Percentiles rank a stretch among this genome's conserved stretches.
Conservation (phyloP, 2,329 filamentous ascomycete genomes). For the Pestalotiopsis sp. region DNA sequence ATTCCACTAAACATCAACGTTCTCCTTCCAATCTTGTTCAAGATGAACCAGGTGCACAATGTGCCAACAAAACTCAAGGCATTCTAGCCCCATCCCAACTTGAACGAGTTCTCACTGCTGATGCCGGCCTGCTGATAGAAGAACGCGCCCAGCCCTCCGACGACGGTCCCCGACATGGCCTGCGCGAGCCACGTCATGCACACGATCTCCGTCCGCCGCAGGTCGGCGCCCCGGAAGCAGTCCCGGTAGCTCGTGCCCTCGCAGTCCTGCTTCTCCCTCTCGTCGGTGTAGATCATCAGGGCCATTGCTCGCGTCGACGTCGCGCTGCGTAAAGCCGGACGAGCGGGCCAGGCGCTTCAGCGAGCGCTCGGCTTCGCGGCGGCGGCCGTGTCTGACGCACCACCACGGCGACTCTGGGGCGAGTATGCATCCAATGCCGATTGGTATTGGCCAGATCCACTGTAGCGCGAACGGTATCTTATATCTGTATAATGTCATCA, state of each 20-base stretch:
- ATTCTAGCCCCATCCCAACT: slow-evolving; percentile 37
- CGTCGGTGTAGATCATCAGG: slow-evolving; percentile 91
- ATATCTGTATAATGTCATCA: background rate
- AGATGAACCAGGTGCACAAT: slow-evolving; percentile 42
- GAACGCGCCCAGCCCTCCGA: slow-evolving; percentile 37
- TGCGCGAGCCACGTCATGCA: slow-evolving; percentile 58
- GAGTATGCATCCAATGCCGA: slow-evolving; percentile 67
- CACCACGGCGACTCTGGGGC: slow-evolving; percentile 76
- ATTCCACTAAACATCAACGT: slow-evolving; percentile 43
- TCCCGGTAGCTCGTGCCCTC: slow-evolving; percentile 75
- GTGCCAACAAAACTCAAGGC: slow-evolving; percentile 43
- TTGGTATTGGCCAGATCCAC: slow-evolving; percentile 76
- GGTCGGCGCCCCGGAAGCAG: slow-evolving; percentile 80
- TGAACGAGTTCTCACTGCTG: slow-evolving; percentile 32
- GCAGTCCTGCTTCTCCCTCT: slow-evolving; percentile 76
- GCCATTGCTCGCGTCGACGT: slow-evolving; percentile 81
- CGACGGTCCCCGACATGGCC: slow-evolving; percentile 30
- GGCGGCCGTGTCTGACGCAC: slow-evolving; percentile 68
- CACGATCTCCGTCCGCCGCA: slow-evolving; percentile 76
- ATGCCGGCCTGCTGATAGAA: slow-evolving; percentile 40
- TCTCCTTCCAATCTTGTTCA: slow-evolving; percentile 40
- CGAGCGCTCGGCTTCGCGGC: slow-evolving; percentile 67
- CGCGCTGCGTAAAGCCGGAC: slow-evolving; percentile 69
- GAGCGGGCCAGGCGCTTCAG: slow-evolving; percentile 67
- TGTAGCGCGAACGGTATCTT: slow-evolving; percentile 68